phyloP scores from a whole-genome alignment of 176 grass and related monocot species.

The Oryza australiensis region DNA sequence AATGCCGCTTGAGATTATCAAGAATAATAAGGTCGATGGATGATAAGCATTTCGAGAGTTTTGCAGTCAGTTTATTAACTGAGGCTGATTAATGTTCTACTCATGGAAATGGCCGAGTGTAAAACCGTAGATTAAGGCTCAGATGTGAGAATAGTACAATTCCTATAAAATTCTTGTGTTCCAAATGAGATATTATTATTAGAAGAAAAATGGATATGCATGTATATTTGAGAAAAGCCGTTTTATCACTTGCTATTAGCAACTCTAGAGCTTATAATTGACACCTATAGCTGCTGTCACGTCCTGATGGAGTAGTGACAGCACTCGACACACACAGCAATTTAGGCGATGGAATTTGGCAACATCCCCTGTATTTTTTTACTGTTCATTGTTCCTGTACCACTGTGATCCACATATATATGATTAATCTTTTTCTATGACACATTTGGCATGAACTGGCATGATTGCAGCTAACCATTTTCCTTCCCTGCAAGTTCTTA shows the following conservation, averaged over 20 bases:
- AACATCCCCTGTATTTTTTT: not conserved
- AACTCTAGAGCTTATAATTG: not conserved
- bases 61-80: not conserved
- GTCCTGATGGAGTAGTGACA: not conserved
- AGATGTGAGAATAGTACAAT: not conserved
- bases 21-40: not conserved
- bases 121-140: too few species aligned
- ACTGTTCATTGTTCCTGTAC: too few species aligned
- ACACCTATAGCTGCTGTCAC: not conserved
- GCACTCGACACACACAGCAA: not conserved
- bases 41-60: not conserved
- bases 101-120: not conserved
- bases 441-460: not conserved
- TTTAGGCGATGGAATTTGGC: not conserved
- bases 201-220: not conserved
- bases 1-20: not conserved
- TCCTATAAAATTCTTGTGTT: not conserved
- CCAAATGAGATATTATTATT: not conserved
- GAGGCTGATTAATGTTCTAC: not conserved
- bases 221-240: not conserved
- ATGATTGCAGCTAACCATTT: conserved; percentile 27
- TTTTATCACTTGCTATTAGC: not conserved
- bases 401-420: not conserved
- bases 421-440: not conserved
- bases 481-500: not conserved